Evolutionary conservation across 2,329 filamentous ascomycete genomes (phyloP).

Genomic region (Arthrobotrys sphaeroides): DNA sequence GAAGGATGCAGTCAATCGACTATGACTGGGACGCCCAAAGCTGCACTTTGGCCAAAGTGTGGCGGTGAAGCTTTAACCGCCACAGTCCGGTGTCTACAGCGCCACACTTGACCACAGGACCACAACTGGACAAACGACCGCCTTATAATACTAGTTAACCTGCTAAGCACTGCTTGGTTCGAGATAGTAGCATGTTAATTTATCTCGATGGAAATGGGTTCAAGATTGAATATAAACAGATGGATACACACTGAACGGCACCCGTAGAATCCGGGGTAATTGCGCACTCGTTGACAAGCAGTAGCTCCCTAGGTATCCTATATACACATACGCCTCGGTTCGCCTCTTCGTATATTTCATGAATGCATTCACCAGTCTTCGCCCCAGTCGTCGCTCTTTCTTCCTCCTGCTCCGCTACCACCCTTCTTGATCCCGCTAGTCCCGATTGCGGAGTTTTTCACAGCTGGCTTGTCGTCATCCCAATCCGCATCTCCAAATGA

Average conservation of each 20-base stretch:
- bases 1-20: neutral
- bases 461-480: constrained; percentile 52
- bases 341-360: constrained; percentile 14
- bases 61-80: constrained; percentile 21
- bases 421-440: constrained; percentile 72
- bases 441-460: constrained; percentile 67
- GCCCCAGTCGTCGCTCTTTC: constrained; percentile 58
- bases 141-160: no score
- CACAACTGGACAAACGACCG: neutral
- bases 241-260: no score
- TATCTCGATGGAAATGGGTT: no score
- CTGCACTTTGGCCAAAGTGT: constrained; percentile 31
- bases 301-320: constrained; percentile 41
- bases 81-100: constrained; percentile 9
- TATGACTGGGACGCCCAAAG: constrained; percentile 21
- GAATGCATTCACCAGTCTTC: constrained; percentile 53
- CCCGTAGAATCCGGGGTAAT: no score
- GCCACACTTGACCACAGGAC: neutral
- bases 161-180: no score
- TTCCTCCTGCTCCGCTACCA: constrained; percentile 54
- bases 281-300: constrained; percentile 27
- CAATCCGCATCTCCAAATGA: constrained; percentile 76
- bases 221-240: no score
- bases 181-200: no score
- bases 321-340: constrained; percentile 42